phyloP scores from a whole-genome alignment of 2,329 filamentous ascomycete genomes.

The Beauveria scarabaeidicola region DNA sequence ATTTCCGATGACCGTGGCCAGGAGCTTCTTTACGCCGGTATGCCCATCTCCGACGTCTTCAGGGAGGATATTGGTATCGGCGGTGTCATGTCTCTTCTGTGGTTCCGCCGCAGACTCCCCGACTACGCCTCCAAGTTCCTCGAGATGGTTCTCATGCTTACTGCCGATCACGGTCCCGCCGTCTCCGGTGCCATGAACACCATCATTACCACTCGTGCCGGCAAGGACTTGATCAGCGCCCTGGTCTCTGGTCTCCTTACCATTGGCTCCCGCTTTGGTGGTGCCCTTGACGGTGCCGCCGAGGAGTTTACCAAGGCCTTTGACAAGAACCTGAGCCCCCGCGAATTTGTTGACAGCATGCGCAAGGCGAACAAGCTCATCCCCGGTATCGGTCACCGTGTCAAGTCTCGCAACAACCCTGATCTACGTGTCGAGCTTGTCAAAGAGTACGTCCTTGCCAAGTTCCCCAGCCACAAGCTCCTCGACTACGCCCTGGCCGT shows the following conservation, averaged over 20 bases:
- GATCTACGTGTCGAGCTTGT: conserved; percentile 99
- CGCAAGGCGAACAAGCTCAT: conserved; percentile 99
- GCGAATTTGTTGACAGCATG: conserved; percentile 98
- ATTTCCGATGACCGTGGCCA: conserved; percentile 99
- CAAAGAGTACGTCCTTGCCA: conserved; percentile 96
- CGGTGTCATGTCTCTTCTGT: conserved; percentile 98
- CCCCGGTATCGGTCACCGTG: conserved; percentile 95
- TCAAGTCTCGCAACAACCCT: conserved; percentile 99
- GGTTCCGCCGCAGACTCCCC: conserved; percentile 97
- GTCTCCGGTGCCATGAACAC: conserved; percentile 99
- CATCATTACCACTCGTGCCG: conserved; percentile 98
- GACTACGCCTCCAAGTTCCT: conserved; percentile 97
- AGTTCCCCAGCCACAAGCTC: conserved; percentile 96
- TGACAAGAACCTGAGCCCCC: conserved; percentile 94
- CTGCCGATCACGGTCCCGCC: conserved; percentile 95
- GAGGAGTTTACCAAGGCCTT: conserved; percentile 98
- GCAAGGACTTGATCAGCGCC: conserved; percentile 95
- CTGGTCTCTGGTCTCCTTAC: conserved; percentile 95
- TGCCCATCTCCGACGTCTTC: conserved; percentile 99
- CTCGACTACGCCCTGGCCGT: conserved; percentile 98
- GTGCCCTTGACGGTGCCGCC: conserved; percentile 92
- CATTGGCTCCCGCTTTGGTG: conserved; percentile 96
- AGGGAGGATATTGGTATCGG: conserved; percentile 97
- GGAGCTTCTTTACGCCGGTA: conserved; percentile 95
- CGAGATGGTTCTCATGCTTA: conserved; percentile 99